These are phyloP conservation scores for Mycena galericulata DNA, from an alignment of 768 basidiomycete genomes.

Conservation along the genomic window DNA sequence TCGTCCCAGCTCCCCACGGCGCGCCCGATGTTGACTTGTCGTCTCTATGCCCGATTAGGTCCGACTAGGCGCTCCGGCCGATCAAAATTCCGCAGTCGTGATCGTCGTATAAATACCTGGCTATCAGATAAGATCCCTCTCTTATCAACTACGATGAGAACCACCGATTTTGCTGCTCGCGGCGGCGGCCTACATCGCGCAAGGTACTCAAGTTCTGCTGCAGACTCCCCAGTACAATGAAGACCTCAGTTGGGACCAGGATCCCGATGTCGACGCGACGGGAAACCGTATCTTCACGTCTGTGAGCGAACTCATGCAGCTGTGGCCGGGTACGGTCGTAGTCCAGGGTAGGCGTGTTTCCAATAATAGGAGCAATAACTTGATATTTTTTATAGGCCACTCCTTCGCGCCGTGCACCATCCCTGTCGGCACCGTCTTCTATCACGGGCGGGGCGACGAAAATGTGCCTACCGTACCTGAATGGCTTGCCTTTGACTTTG, in stretches of 20 bases:
- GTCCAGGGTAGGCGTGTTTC: constrained; percentile 5
- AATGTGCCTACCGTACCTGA: constrained; percentile 6
- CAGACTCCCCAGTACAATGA: too few relatives aligned
- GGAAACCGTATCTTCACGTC: constrained; percentile 27
- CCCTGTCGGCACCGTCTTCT: constrained; percentile 23
- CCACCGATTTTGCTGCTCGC: too few relatives aligned
- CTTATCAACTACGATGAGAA: too few relatives aligned
- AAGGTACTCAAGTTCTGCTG: too few relatives aligned
- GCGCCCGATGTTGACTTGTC: too few relatives aligned
- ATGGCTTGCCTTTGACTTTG: constrained; percentile 27
- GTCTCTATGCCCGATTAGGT: too few relatives aligned
- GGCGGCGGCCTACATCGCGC: too few relatives aligned
- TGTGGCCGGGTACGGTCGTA: constrained; percentile 16
- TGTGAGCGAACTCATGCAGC: constrained; percentile 25
- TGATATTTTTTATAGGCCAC: not conserved
- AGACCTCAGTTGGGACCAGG: constrained; percentile 30
- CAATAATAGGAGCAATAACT: not conserved
- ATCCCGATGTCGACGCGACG: constrained; percentile 17
- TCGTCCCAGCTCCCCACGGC: too few relatives aligned
- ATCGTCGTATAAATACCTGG: too few relatives aligned
- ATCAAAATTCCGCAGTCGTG: too few relatives aligned
- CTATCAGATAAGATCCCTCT: too few relatives aligned
- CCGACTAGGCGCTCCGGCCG: too few relatives aligned
- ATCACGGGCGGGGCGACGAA: constrained; percentile 16
- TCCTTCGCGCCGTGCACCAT: constrained; percentile 17